phyloP scores from a whole-genome alignment of 441 rosid genomes.

The Macaranga tanarius region DNA sequence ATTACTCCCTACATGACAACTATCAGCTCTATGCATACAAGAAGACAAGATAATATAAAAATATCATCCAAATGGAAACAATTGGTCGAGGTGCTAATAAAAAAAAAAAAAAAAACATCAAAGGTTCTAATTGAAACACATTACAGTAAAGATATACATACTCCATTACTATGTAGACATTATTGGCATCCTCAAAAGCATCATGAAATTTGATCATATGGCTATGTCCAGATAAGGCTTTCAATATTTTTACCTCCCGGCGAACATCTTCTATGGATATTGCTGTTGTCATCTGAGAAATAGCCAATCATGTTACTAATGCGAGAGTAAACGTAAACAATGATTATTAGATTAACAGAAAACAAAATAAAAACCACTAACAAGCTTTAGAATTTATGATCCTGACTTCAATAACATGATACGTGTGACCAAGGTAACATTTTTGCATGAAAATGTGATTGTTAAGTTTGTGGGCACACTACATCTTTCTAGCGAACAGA shows the following conservation, averaged over 20 bases:
- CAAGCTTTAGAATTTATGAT: background rate
- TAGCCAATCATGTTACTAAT: background rate
- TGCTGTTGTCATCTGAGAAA: constrained; percentile 84
- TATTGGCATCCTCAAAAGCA: constrained; percentile 92
- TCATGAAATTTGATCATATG: constrained; percentile 76
- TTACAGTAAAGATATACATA: constrained; percentile 35
- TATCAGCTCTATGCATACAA: background rate
- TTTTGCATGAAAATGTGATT: background rate
- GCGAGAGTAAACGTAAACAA: background rate
- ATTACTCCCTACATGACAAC: background rate
- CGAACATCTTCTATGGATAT: constrained; percentile 95
- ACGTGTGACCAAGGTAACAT: background rate
- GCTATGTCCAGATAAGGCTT: constrained; percentile 80
- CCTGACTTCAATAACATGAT: background rate
- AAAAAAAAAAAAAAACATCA: background rate
- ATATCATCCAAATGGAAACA: background rate
- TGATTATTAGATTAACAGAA: background rate
- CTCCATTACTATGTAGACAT: constrained; percentile 98
- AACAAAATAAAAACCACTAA: background rate
- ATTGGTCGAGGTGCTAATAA: background rate
- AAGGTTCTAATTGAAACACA: background rate
- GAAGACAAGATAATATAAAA: background rate
- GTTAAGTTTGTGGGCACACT: background rate
- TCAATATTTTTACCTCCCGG: constrained; percentile 85
- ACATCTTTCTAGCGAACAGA: background rate